phyloP scores from a whole-genome alignment of 495 filamentous ascomycete species.

The Jackrogersella multiformis region DNA sequence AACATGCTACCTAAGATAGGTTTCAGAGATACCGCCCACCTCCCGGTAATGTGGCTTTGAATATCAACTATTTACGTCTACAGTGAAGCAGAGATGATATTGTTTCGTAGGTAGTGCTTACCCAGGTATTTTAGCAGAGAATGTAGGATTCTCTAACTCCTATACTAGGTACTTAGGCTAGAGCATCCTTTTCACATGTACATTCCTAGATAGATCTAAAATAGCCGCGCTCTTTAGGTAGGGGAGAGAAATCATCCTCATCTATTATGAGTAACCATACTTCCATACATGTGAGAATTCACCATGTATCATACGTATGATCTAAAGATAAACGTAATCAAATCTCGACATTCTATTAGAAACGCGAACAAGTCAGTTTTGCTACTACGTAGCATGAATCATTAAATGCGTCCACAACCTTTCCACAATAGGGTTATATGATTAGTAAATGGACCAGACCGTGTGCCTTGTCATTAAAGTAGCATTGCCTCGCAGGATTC shows the following conservation, averaged over 20 bases:
- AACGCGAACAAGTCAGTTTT: not conserved
- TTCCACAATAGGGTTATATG: constrained; percentile 1
- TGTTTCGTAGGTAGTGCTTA: constrained; percentile 4
- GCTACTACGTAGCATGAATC: not conserved
- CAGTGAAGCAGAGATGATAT: not conserved
- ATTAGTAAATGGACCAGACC: not conserved
- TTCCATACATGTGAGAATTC: not conserved
- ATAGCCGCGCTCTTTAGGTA: not conserved
- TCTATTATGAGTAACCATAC: not conserved
- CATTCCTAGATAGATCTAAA: not conserved
- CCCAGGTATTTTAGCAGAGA: not conserved
- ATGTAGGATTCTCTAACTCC: not conserved
- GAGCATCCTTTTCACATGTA: not conserved
- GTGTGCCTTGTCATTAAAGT: constrained; percentile 11
- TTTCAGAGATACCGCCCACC: not conserved
- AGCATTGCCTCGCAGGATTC: constrained; percentile 31
- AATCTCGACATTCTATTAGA: not conserved
- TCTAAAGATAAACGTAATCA: constrained; percentile 5
- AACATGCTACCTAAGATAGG: not conserved
- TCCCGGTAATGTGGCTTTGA: not conserved
- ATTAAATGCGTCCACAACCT: not conserved
- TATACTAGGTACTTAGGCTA: too few species aligned
- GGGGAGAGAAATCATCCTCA: not conserved
- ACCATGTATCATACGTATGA: not conserved
- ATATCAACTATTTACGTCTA: not conserved